Conservation (phyloP, 1,284 basidiomycete genomes). For the Baeospora myosura region DNA sequence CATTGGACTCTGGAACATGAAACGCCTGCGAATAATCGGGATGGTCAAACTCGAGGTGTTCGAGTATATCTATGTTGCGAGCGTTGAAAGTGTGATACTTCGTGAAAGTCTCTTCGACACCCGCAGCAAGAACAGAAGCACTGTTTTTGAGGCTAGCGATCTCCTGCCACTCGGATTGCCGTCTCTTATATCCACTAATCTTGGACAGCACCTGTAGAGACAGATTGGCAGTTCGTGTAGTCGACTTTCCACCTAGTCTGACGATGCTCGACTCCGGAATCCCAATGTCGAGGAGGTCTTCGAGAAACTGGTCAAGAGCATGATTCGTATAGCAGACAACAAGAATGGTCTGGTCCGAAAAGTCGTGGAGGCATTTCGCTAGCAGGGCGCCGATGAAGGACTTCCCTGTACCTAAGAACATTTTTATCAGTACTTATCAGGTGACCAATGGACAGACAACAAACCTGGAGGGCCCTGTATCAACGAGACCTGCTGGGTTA, state of each 20-base stretch:
- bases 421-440: constrained; percentile 1
- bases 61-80: constrained; percentile 25
- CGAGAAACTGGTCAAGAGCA: constrained; percentile 57
- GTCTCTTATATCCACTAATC: constrained; percentile 14
- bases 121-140: constrained; percentile 16
- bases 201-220: constrained; percentile 29
- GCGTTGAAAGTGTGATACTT: constrained; percentile 22
- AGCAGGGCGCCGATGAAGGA: constrained; percentile 60
- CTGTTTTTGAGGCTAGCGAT: constrained; percentile 30
- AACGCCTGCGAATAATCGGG: constrained; percentile 41
- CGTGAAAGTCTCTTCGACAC: constrained; percentile 26
- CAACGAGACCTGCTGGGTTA: constrained; percentile 47
- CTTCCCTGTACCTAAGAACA: constrained; percentile 51
- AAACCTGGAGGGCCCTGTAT: constrained; percentile 64
- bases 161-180: constrained; percentile 28
- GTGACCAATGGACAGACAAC: constrained; percentile 11
- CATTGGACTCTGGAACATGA: constrained; percentile 29
- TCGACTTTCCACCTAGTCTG: constrained; percentile 50
- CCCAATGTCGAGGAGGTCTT: constrained; percentile 49
- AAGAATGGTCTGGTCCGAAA: constrained; percentile 39
- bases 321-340: constrained; percentile 67
- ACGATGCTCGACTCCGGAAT: constrained; percentile 41
- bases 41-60: constrained; percentile 40
- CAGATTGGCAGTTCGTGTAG: constrained; percentile 34
- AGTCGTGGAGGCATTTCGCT: constrained; percentile 46